Percentiles rank a stretch among this genome's conserved stretches.
phyloP scores from a whole-genome alignment of 352 stramenopile genomes.

The Globisporangium acanthophoron region DNA sequence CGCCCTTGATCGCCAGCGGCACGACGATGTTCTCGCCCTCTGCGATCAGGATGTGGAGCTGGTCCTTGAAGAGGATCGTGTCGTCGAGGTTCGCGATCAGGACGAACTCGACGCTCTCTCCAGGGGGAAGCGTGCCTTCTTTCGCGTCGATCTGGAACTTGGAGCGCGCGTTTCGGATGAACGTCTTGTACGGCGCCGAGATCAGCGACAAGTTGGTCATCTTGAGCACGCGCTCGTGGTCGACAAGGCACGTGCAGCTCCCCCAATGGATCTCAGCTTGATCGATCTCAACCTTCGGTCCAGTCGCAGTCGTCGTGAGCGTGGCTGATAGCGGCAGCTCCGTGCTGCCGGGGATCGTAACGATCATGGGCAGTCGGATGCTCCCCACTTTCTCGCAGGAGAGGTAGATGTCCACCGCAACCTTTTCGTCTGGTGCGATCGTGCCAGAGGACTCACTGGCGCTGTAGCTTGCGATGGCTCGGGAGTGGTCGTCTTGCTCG shows the following conservation, averaged over 20 bases:
- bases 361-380: slow-evolving; percentile 86
- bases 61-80: slow-evolving; percentile 88
- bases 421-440: slow-evolving; percentile 50
- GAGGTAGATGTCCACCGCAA: slow-evolving; percentile 78
- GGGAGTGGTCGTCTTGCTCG: slow-evolving; percentile 87
- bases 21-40: slow-evolving; percentile 90
- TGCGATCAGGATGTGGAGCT: slow-evolving; percentile 90
- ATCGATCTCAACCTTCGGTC: slow-evolving; percentile 84
- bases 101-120: slow-evolving; percentile 62
- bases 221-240: slow-evolving; percentile 60
- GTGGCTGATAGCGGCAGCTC: slow-evolving; percentile 88
- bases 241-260: slow-evolving; percentile 85
- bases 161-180: slow-evolving; percentile 88
- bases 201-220: slow-evolving; percentile 91
- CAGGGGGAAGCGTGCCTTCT: slow-evolving; percentile 82
- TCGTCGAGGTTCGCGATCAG: slow-evolving; percentile 93
- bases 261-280: slow-evolving; percentile 87
- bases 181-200: slow-evolving; percentile 88
- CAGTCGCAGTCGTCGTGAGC: slow-evolving; percentile 75
- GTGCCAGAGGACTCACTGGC: slow-evolving; percentile 52
- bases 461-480: slow-evolving; percentile 76
- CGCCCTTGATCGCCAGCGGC: slow-evolving; percentile 87
- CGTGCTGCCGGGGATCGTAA: slow-evolving; percentile 82
- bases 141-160: slow-evolving; percentile 90
- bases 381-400: slow-evolving; percentile 87